These are phyloP conservation scores for Pistacia atlantica DNA, from an alignment of 345 rosid genomes.

Conservation along the genomic window DNA sequence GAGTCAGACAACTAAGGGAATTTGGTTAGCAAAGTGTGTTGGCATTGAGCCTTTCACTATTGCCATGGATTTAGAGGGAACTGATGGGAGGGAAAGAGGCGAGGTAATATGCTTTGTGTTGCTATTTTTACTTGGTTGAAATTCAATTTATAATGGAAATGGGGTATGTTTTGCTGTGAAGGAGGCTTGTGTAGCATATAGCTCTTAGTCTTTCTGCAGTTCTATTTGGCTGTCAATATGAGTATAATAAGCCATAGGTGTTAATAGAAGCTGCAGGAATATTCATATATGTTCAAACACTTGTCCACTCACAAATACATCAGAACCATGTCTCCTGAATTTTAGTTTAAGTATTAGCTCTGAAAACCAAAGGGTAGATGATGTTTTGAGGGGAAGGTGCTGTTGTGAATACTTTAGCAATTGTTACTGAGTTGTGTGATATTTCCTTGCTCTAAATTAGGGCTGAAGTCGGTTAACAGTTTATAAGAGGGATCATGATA, in stretches of 20 bases:
- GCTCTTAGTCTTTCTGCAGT: not conserved
- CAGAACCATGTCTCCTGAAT: not conserved
- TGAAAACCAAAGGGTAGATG: not conserved
- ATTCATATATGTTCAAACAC: too few species aligned
- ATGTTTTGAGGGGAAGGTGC: not conserved
- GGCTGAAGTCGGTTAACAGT: not conserved
- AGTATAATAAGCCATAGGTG: not conserved
- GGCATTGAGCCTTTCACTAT: constrained; percentile 73
- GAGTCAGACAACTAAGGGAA: constrained; percentile 82
- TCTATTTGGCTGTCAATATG: not conserved
- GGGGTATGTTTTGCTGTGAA: not conserved
- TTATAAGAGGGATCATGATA: not conserved
- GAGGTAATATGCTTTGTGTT: constrained; percentile 47
- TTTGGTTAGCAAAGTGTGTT: constrained; percentile 72
- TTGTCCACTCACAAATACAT: not conserved
- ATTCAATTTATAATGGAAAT: not conserved
- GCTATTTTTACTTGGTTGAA: not conserved
- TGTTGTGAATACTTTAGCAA: not conserved
- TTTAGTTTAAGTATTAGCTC: too few species aligned
- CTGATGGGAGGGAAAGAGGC: constrained; percentile 85
- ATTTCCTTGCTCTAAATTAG: not conserved
- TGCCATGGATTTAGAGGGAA: constrained; percentile 86
- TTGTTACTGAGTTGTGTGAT: not conserved
- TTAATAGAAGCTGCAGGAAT: too few species aligned
- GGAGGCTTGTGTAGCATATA: not conserved